Conservation (phyloP, 352 stramenopile species). For the Nothophytophthora sp. region DNA sequence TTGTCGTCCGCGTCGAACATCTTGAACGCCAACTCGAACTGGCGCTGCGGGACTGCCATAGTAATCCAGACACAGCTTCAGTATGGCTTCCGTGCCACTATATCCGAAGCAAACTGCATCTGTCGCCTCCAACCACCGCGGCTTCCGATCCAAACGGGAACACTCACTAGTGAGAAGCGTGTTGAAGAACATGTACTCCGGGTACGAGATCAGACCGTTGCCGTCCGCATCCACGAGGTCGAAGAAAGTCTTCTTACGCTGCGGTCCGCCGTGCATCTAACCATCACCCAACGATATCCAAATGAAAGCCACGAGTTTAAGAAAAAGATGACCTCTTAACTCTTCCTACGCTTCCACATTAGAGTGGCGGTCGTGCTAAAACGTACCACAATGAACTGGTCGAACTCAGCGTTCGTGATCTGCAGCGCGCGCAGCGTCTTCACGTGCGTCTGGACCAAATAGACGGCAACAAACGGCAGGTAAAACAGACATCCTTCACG, state of each 20-base stretch:
- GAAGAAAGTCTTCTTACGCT: slow-evolving; percentile 74
- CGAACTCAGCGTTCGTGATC: slow-evolving; percentile 84
- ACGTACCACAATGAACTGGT: slow-evolving; percentile 67
- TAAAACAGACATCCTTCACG: too few relatives aligned
- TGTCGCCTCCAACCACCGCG: too few relatives aligned
- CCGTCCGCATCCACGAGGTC: slow-evolving; percentile 85
- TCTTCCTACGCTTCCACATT: too few relatives aligned
- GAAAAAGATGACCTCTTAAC: neutral
- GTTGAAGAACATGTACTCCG: slow-evolving; percentile 91
- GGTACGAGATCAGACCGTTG: slow-evolving; percentile 87
- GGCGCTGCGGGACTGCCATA: slow-evolving; percentile 68
- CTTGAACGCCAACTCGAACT: slow-evolving; percentile 90
- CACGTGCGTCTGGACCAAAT: slow-evolving; percentile 58
- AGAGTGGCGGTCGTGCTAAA: too few relatives aligned
- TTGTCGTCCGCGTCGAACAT: slow-evolving; percentile 90
- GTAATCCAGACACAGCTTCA: neutral
- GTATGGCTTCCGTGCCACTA: too few relatives aligned
- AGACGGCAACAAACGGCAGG: neutral
- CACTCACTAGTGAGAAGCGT: slow-evolving; percentile 84
- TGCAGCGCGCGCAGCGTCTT: slow-evolving; percentile 71
- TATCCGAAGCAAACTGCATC: too few relatives aligned
- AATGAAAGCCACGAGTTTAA: neutral
- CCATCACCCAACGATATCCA: neutral
- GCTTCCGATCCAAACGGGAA: too few relatives aligned
- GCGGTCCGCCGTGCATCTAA: slow-evolving; percentile 62